A percentile compares a stretch with the other conserved stretches of the same genome.
These are phyloP conservation scores for Gracilaria gracilis DNA, from an alignment of 23 red algal species.

Conservation along the genomic window DNA sequence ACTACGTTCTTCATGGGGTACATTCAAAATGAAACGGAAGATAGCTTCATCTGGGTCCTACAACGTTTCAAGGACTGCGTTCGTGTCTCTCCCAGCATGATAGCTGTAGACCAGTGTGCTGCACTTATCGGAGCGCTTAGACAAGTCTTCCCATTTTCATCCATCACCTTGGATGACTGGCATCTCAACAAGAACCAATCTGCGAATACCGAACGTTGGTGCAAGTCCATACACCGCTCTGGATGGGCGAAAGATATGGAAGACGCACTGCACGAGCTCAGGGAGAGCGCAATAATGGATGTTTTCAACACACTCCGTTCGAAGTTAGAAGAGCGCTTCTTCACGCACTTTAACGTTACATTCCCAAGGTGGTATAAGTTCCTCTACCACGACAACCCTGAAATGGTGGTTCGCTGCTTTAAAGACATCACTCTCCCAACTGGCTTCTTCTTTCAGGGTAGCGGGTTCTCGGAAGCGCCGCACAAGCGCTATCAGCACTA, in stretches of 20 bases:
- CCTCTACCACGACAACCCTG: not conserved
- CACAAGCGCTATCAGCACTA: no score
- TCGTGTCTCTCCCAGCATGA: not conserved
- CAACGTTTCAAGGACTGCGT: not conserved
- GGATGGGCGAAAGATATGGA: not conserved
- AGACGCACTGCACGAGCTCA: not conserved
- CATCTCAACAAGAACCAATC: not conserved
- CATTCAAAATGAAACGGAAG: not conserved
- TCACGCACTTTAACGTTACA: not conserved
- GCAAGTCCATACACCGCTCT: not conserved
- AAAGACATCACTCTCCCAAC: not conserved
- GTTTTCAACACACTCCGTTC: not conserved
- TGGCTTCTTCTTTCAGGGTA: not conserved
- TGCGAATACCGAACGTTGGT: not conserved
- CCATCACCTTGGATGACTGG: not conserved
- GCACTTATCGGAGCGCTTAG: not conserved
- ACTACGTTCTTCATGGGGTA: not conserved
- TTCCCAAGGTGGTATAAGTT: constrained; percentile 25
- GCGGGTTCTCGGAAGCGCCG: no score
- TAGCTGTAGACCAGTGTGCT: not conserved
- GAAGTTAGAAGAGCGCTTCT: not conserved
- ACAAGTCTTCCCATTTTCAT: not conserved
- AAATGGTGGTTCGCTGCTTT: not conserved
- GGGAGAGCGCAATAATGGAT: not conserved
- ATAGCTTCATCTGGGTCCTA: not conserved